Evolutionary conservation across 2,329 filamentous ascomycete genomes (phyloP), one percentile per base, ranked within the genome.

Genomic region (Diaporthe batatas): DNA sequence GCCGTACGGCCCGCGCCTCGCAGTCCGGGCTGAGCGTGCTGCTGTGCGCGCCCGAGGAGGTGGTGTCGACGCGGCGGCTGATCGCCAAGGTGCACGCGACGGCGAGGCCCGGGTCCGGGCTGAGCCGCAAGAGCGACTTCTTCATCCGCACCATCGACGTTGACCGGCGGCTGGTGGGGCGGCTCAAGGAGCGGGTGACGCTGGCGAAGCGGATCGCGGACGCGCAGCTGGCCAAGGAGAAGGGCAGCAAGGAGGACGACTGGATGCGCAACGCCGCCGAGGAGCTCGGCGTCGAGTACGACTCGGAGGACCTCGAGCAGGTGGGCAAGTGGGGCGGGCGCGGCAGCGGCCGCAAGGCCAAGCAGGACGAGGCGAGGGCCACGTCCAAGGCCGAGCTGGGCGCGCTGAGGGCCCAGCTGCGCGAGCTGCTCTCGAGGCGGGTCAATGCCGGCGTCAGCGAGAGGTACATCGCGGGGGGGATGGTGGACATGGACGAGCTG

Each of bases 211-310:
- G 91, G 79, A 91, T 99, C 18, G 93, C 95, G 0, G 96, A 98
- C 78, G 89, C 93, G 1, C 87, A 87, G 0, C 89, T 96, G 11
- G 96, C 95, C 10, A 98, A 98, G 83, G 94, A 97, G 80, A 97
- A 96, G 83, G 91, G 92, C 12, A 90, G 90, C 71, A 92, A 93
- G 78, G 94, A 97, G 77, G 94, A 98, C 76, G 91, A 94, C 71
- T 96, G 95, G 91, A 86, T 98, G 77, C 90, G 91, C 55, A 90
- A 90, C 62, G 95, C 95, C 0, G 96, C 96, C 0, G 95, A 98
- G 72, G 96, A 98, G 76, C 87, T 99, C 0, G 96, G 96, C 0
- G 94, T 98, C 0, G 96, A 98, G 68, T 98, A 97, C 80, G 95
- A 98, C 79, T 93, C 91, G 74, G 95, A 97, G 47, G 94, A 97